Evolutionary conservation across 2,329 filamentous ascomycete genomes (phyloP), one percentile per base, ranked within the genome.

Genomic region (Fusarium multiceps): DNA sequence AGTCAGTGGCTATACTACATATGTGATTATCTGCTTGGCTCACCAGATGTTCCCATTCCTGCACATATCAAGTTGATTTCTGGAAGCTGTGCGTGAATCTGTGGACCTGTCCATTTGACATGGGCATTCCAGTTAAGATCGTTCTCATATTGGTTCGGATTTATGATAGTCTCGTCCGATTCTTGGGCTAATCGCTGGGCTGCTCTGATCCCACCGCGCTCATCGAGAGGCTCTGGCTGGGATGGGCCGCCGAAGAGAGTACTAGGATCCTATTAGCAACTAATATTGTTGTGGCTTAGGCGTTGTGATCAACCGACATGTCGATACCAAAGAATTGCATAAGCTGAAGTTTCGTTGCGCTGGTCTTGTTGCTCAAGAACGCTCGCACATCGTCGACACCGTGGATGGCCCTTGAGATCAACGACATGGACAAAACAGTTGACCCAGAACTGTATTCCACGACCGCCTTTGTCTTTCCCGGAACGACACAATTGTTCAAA

Each of bases 371-470:
- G 70, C 83, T 88, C 20, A 89, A 73, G 66, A 84, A 89, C 1
- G 87, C 88, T 14, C 83, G 78, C 0, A 84, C 83, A 63, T 89
- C 86, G 2, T 83, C 73, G 18, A 87, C 78, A 3, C 81, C 83
- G 63, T 87, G 83, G 55, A 85, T 79, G 2, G 85, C 84, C 18
- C 87, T 80, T 0, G 85, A 82, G 12, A 87, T 80, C 71, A 89
- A 81, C 0, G 84, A 83, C 83, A 90, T 85, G 2, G 88, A 89
- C 28, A 89, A 82, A 7, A 89, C 87, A 0, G 88, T 90, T 2
- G 87, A 89, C 0, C 88, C 88, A 3, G 87, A 89, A 74, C 86
- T 89, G 59, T 87, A 87, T 71, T 90, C 88, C 51, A 89, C 83
- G 21, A 90, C 82, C 0, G 84, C 84, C 50, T 85, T 79, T 3